Evolutionary conservation across 164 flowering plant genomes (phyloP), one percentile per base, ranked within the genome.

Genomic region (Magnolia officinalis): DNA sequence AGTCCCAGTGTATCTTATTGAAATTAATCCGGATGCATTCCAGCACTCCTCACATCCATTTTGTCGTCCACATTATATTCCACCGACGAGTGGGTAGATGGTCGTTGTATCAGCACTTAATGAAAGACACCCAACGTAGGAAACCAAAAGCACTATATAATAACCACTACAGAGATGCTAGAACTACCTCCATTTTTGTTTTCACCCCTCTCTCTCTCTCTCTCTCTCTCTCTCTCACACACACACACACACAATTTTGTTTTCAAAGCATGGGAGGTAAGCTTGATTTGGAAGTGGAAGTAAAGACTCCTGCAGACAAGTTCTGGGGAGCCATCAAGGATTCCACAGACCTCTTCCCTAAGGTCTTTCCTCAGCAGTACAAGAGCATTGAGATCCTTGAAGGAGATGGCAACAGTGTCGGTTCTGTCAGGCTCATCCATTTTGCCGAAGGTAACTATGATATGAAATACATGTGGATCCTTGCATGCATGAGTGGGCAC

Each of bases 381-480:
- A 85, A 90, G 81, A 84, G 87, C 88, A 87, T 92, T 75, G 85
- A 90, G 67, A 82, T 90, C 2, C 75, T 92, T 26, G 94, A 92
- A 83, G 98, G 98, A 31, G 98, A 94, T 75, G 98, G 97, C 50
- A 86, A 86, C 75, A 72, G 85, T 19, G 89, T 81, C 1, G 97
- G 95, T 61, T 81, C 93, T 21, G 67, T 90, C 69, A 86, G 90
- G 50, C 85, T 83, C 77, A n/a, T 92, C 61, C 83, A 76, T 8
- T 94, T 82, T 55, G 81, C 78, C 0, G 90, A 85, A 81, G 98
- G 97, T 93, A 85, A 52, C 6, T 51, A 20, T n/a, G 45, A 37
- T 37, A 37, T 37, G 45, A 37, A 4, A 37, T 37, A 37, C 45
- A 5, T 37, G 6, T 37, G 45, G 45, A 37, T 37, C 6, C 6